Conservation (phyloP, 441 rosid species). For the Populus hybrid region DNA sequence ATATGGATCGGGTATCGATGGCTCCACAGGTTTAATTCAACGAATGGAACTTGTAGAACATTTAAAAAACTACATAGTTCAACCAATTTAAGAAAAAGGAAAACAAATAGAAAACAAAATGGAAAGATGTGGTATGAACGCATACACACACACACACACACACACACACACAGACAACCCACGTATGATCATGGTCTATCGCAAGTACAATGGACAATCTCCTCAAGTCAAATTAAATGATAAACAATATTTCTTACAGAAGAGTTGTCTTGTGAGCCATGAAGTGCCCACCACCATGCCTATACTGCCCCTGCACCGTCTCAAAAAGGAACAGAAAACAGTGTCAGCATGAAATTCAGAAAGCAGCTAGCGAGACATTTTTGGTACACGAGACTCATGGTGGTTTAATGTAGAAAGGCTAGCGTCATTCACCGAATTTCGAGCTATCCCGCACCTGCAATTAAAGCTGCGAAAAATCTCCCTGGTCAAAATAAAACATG, state of each 20-base stretch:
- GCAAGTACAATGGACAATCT: background rate
- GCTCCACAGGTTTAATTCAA: background rate
- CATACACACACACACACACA: too few relatives aligned
- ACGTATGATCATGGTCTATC: background rate
- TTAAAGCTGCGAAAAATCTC: background rate
- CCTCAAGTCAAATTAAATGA: background rate
- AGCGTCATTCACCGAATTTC: slow-evolving; percentile 25
- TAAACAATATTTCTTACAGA: background rate
- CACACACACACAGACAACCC: too few relatives aligned
- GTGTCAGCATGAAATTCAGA: background rate
- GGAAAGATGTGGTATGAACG: too few relatives aligned
- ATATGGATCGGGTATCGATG: background rate
- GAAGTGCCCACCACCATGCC: background rate
- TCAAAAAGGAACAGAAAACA: background rate
- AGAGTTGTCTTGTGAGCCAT: background rate
- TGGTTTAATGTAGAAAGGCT: slow-evolving; percentile 30
- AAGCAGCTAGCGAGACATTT: background rate
- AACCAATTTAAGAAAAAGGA: background rate
- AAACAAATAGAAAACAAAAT: background rate
- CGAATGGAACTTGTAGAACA: background rate
- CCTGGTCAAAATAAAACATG: slow-evolving; percentile 21
- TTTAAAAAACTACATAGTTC: background rate
- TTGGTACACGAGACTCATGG: background rate
- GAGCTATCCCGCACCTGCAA: slow-evolving; percentile 30
- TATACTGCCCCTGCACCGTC: too few relatives aligned